phyloP scores from a whole-genome alignment of 1,139 yeast genomes.

The Magnusiomyces paraingens region DNA sequence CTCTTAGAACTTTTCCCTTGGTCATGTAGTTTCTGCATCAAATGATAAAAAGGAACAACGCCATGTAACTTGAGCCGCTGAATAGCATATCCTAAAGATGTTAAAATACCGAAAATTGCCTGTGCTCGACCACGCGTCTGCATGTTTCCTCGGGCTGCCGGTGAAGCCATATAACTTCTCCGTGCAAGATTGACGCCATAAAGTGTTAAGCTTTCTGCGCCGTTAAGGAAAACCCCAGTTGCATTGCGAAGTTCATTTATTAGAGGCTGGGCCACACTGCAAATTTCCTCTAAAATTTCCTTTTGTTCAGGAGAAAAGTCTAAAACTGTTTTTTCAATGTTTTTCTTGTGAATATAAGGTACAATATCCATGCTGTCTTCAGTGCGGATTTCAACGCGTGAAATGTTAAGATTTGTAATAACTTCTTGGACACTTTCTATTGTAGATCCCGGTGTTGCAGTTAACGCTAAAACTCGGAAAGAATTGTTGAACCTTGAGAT shows the following conservation, averaged over 20 bases:
- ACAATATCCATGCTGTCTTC: slow-evolving; percentile 79
- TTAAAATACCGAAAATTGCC: slow-evolving; percentile 45
- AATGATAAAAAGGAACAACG: slow-evolving; percentile 62
- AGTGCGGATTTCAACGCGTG: slow-evolving; percentile 77
- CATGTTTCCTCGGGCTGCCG: slow-evolving; percentile 21
- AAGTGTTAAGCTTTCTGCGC: slow-evolving; percentile 62
- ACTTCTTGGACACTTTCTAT: slow-evolving; percentile 85
- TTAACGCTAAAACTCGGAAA: slow-evolving; percentile 72
- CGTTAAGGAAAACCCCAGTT: slow-evolving; percentile 54
- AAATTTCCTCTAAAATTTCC: slow-evolving; percentile 46
- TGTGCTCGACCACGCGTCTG: slow-evolving; percentile 23
- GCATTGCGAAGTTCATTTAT: slow-evolving; percentile 52
- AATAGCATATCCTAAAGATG: slow-evolving; percentile 61
- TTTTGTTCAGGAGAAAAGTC: slow-evolving; percentile 47
- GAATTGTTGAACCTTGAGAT: slow-evolving; percentile 57
- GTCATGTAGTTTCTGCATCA: slow-evolving; percentile 20
- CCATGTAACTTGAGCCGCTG: slow-evolving; percentile 68
- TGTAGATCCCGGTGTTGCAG: slow-evolving; percentile 93
- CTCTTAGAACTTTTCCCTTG: slow-evolving; percentile 18
- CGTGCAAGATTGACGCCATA: slow-evolving; percentile 69
- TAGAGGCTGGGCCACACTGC: slow-evolving; percentile 58
- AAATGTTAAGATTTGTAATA: slow-evolving; percentile 62
- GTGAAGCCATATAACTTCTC: slow-evolving; percentile 35
- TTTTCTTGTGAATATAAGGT: slow-evolving; percentile 68
- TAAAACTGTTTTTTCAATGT: slow-evolving; percentile 53